Percentiles rank a stretch among this genome's conserved stretches.
Conservation (phyloP, 2,329 filamentous ascomycete genomes). For the Chaetomiaceae sp. region DNA sequence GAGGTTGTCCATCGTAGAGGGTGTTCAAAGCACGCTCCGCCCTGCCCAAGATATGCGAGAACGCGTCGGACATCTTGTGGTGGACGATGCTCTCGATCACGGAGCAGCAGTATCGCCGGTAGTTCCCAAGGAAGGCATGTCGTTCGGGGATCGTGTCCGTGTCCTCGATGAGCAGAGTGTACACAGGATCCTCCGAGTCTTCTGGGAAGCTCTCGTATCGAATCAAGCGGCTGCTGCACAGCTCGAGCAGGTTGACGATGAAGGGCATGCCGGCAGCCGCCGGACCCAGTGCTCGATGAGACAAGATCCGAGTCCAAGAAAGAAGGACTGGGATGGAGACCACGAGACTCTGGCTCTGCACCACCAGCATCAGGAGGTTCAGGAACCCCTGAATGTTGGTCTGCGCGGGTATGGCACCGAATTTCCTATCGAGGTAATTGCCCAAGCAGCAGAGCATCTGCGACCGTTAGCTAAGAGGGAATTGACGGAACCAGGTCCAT, state of each 20-base stretch:
- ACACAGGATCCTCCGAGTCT: conserved; percentile 72
- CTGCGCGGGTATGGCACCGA: conserved; percentile 58
- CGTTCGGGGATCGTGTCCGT: conserved; percentile 92
- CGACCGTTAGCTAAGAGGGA: conserved; percentile 8
- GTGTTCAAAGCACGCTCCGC: conserved; percentile 70
- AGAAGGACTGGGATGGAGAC: conserved; percentile 91
- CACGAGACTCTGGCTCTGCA: conserved; percentile 80
- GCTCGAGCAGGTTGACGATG: conserved; percentile 73
- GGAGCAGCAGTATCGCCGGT: conserved; percentile 81
- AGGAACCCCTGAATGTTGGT: conserved; percentile 70
- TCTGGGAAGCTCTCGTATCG: conserved; percentile 84
- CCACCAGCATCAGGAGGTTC: conserved; percentile 70
- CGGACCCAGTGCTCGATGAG: conserved; percentile 62
- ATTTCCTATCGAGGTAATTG: conserved; percentile 77
- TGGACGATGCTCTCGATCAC: conserved; percentile 85
- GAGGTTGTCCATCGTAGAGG: conserved; percentile 66
- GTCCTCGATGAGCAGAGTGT: conserved; percentile 83
- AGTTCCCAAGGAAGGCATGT: conserved; percentile 94
- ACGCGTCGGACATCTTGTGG: conserved; percentile 75
- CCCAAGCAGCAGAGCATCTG: conserved; percentile 82
- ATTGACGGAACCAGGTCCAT: not conserved
- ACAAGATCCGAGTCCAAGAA: conserved; percentile 80
- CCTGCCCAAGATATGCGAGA: conserved; percentile 78
- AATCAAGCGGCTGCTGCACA: conserved; percentile 77
- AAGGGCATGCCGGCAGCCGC: conserved; percentile 59